Evolutionary conservation across 805 yeast species (phyloP).

Genomic region (Kuraishia ogatae): DNA sequence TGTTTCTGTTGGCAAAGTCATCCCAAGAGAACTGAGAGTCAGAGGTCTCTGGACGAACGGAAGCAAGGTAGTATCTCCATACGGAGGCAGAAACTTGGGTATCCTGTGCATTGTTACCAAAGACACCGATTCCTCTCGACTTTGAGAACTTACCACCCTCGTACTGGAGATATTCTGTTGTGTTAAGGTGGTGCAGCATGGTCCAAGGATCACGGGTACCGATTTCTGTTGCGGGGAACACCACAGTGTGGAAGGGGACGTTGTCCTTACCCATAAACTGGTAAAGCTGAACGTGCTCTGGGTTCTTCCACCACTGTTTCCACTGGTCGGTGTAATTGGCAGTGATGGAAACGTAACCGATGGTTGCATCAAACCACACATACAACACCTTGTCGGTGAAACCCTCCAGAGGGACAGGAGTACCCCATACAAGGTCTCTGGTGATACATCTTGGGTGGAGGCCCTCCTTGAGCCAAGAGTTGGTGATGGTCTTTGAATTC

Average conservation of each 20-base stretch:
- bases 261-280: slow-evolving; percentile 99
- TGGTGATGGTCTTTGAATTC: slow-evolving; percentile 81
- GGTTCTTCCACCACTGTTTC: slow-evolving; percentile 91
- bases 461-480: slow-evolving; percentile 92
- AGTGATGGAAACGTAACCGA: slow-evolving; percentile 94
- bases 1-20: slow-evolving; percentile 90
- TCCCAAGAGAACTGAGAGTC: slow-evolving; percentile 98
- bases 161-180: slow-evolving; percentile 95
- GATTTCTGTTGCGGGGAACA: slow-evolving; percentile 87
- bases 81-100: slow-evolving; percentile 88
- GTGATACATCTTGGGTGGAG: slow-evolving; percentile 92
- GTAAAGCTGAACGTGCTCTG: slow-evolving; percentile 79
- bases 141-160: slow-evolving; percentile 98
- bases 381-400: slow-evolving; percentile 86
- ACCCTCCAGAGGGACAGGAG: slow-evolving; percentile 88
- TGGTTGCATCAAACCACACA: slow-evolving; percentile 99
- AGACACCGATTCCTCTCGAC: slow-evolving; percentile 96
- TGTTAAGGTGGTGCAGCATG: slow-evolving; percentile 78
- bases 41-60: slow-evolving; percentile 89
- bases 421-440: slow-evolving; percentile 97
- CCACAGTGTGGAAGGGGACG: slow-evolving; percentile 97
- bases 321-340: slow-evolving; percentile 81
- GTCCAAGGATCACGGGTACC: slow-evolving; percentile 93
- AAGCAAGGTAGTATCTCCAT: slow-evolving; percentile 94
- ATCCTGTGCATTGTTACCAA: slow-evolving; percentile 94